phyloP scores from a whole-genome alignment of 2,329 filamentous ascomycete genomes.

The Neoascochyta sp. region DNA sequence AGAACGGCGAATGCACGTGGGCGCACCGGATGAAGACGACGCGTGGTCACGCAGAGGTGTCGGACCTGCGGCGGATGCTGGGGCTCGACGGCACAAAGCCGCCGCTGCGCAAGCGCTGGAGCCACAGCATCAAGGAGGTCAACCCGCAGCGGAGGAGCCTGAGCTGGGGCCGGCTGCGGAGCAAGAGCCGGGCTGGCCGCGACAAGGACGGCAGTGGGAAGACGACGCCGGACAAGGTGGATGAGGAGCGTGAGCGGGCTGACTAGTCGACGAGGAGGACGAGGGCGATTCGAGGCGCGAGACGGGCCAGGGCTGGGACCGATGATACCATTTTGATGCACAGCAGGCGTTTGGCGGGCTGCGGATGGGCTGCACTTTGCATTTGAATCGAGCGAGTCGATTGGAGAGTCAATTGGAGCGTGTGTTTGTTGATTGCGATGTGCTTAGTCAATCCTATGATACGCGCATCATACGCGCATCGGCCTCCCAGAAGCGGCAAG shows the following conservation, averaged over 20 bases:
- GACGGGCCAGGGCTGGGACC: too few relatives aligned
- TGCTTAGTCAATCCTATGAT: too few relatives aligned
- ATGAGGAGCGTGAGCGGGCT: constrained; percentile 16
- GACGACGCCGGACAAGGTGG: constrained; percentile 18
- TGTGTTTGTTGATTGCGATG: too few relatives aligned
- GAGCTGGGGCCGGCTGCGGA: constrained; percentile 26
- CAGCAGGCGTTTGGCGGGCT: too few relatives aligned
- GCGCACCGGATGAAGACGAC: constrained; percentile 79
- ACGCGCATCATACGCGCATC: too few relatives aligned
- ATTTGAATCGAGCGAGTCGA: too few relatives aligned
- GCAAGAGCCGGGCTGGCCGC: constrained; percentile 23
- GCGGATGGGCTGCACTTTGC: too few relatives aligned
- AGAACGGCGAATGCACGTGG: constrained; percentile 68
- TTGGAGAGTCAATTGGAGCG: too few relatives aligned
- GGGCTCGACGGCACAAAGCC: constrained; percentile 41
- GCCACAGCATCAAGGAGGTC: constrained; percentile 26
- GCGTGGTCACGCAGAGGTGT: constrained; percentile 70
- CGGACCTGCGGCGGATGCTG: constrained; percentile 61
- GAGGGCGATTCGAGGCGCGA: too few relatives aligned
- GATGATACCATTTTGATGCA: too few relatives aligned
- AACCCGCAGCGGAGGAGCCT: constrained; percentile 21
- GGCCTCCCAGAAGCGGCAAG: too few relatives aligned
- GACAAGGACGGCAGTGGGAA: constrained; percentile 15
- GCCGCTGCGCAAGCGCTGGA: constrained; percentile 34
- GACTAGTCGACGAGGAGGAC: too few relatives aligned